Conservation (phyloP, 441 rosid genomes). For the Pelargonium australe region DNA sequence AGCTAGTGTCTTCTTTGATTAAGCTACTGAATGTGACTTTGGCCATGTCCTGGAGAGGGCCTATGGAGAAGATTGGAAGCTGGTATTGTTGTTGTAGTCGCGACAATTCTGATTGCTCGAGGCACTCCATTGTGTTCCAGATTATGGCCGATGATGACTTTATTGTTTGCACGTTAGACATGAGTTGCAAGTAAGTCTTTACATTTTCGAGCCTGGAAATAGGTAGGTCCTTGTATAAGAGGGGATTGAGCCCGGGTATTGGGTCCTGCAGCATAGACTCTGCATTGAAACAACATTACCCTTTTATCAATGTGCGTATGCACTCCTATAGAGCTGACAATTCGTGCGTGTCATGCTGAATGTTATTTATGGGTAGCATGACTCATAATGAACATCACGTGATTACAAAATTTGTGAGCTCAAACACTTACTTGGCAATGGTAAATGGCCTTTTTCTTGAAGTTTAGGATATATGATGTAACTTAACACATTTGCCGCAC, state of each 20-base stretch:
- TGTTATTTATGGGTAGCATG: no score
- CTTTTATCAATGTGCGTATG: no score
- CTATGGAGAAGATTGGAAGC: conserved; percentile 17
- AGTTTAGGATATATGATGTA: conserved; percentile 9
- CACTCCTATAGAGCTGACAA: no score
- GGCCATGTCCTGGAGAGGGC: conserved; percentile 28
- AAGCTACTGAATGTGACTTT: conserved; percentile 13
- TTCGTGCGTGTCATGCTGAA: no score
- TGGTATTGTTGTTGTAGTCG: conserved; percentile 11
- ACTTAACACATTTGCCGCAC: conserved; percentile 17
- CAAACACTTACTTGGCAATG: conserved; percentile 16
- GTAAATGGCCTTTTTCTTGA: conserved; percentile 14
- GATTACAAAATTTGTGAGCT: no score
- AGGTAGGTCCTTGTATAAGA: conserved; percentile 9
- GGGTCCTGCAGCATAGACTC: conserved; percentile 8
- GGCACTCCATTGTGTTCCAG: conserved; percentile 24
- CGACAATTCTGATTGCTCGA: conserved; percentile 16
- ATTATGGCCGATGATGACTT: conserved; percentile 17
- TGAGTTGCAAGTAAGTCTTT: neutral
- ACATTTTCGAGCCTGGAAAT: neutral
- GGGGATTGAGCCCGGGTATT: neutral
- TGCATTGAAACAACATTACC: no score
- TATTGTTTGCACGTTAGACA: neutral
- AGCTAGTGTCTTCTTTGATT: conserved; percentile 19
- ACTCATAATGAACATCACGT: no score